Evolutionary conservation across 1,284 basidiomycete species (phyloP), one percentile per base, ranked within the genome.

Genomic region (Neolentinus lepideus): DNA sequence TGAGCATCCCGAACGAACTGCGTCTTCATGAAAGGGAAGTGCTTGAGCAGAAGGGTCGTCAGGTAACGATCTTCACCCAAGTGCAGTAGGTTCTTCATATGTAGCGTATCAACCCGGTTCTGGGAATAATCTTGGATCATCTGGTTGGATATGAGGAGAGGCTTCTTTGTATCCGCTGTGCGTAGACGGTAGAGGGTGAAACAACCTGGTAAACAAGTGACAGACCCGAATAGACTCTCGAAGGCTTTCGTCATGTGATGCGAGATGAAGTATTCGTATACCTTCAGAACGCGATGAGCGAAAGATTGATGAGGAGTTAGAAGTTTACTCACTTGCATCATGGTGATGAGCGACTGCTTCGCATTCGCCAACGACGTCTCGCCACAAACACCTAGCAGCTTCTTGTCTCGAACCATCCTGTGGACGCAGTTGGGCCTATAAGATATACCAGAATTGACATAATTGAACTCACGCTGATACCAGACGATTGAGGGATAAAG

Each of bases 61-160:
- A 98, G 76, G 69, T 98, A 99, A 64, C 95, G 92, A 87, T 98
- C 97, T 79, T 98, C 96, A 74, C 97, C 94, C 24, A 99, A 88
- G 62, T 95, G 93, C 57, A 98, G 77, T 51, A 98, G 75, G 66
- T 98, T 98, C 83, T 97, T 96, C 86, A 93, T 95, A 73, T 98
- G 97, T 48, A 99, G 71, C 0, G 95, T 99, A 68, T 99, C 94
- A 62, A 98, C 94, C 8, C 92, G 89, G 62, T 95, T 96, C 71
- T 98, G 94, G 1, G 93, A 88, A 66, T 98, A 98, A 68, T 98
- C 94, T 55, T 88, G 81, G 56, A 98, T 85, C 63, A 99, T 81
- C 60, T 88, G 82, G 66, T 94, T 95, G 27, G 93, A 89, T 66
- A 95, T 85, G 67, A 95, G 80, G 38, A 95, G 74, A 0, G 92